Evolutionary conservation across 306 rosid genomes (phyloP).

Genomic region (Pueraria montana): DNA sequence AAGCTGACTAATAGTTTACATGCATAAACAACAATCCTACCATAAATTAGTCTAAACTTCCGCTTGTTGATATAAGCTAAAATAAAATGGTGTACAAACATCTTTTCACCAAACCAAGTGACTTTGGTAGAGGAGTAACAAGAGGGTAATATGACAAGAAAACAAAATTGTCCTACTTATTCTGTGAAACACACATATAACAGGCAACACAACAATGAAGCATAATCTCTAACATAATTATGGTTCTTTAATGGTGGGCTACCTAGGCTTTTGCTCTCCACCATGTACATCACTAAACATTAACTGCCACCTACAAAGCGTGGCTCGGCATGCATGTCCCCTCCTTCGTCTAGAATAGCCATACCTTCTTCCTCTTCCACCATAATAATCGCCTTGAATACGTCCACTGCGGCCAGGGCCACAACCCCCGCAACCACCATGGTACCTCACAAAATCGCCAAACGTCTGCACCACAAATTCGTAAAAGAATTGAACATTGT

Average conservation of each 20-base stretch:
- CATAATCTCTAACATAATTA: slow-evolving; percentile 30
- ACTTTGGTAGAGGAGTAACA: slow-evolving; percentile 31
- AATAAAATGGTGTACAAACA: slow-evolving; percentile 33
- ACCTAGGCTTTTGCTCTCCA: slow-evolving; percentile 37
- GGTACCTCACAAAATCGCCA: slow-evolving; percentile 58
- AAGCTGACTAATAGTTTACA: background rate
- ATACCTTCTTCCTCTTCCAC: slow-evolving; percentile 63
- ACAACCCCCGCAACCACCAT: slow-evolving; percentile 66
- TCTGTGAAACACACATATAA: slow-evolving; percentile 51
- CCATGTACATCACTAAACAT: slow-evolving; percentile 23
- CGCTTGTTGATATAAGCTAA: background rate
- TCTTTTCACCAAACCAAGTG: slow-evolving; percentile 30
- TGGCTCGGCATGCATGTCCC: slow-evolving; percentile 54
- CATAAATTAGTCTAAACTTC: slow-evolving; percentile 35
- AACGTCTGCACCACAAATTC: slow-evolving; percentile 60
- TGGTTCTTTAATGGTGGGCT: slow-evolving; percentile 32
- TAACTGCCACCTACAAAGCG: slow-evolving; percentile 38
- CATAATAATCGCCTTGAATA: slow-evolving; percentile 58
- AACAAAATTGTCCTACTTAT: slow-evolving; percentile 45
- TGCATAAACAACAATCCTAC: background rate
- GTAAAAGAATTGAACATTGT: slow-evolving; percentile 21
- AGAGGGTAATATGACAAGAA: background rate
- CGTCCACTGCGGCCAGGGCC: slow-evolving; percentile 59
- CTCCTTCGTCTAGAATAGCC: slow-evolving; percentile 24
- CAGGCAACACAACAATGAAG: slow-evolving; percentile 29